phyloP scores from a whole-genome alignment of 495 filamentous ascomycete species.

The Aspergillus nanangensis region DNA sequence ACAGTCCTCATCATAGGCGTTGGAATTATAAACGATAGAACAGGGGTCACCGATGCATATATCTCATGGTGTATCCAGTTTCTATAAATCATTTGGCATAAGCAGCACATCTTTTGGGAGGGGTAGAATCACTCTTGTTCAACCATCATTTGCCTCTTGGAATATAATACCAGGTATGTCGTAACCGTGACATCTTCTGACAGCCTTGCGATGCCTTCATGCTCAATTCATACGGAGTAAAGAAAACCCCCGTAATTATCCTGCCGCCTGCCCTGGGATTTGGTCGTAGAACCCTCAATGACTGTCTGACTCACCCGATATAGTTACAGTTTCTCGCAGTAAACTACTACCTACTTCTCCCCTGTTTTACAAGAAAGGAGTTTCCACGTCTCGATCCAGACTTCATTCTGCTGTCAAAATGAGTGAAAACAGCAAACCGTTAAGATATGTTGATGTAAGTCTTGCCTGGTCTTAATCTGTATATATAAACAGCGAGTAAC shows the following conservation, averaged over 20 bases:
- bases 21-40: background rate
- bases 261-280: too few relatives aligned
- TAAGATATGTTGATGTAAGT: constrained; percentile 45
- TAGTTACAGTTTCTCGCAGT: constrained; percentile 8
- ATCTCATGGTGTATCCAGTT: constrained; percentile 6
- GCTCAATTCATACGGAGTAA: too few relatives aligned
- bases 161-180: constrained; percentile 16
- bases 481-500: background rate
- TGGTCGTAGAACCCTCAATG: too few relatives aligned
- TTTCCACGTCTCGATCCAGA: constrained; percentile 1
- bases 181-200: background rate
- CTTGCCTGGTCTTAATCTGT: background rate
- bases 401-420: constrained; percentile 22
- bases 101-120: constrained; percentile 14
- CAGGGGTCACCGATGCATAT: constrained; percentile 17
- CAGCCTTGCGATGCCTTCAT: too few relatives aligned
- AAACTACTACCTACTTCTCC: too few relatives aligned
- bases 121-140: too few relatives aligned
- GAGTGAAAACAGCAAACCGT: constrained; percentile 26
- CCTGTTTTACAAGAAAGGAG: too few relatives aligned
- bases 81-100: constrained; percentile 13
- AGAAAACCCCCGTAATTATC: too few relatives aligned
- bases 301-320: too few relatives aligned
- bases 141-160: background rate
- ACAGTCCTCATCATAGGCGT: background rate